A percentile compares a stretch with the other conserved stretches of the same genome.
These are phyloP conservation scores for Miscanthus lutarioriparius DNA, from an alignment of 176 grass and related monocot species.

Conservation along the genomic window DNA sequence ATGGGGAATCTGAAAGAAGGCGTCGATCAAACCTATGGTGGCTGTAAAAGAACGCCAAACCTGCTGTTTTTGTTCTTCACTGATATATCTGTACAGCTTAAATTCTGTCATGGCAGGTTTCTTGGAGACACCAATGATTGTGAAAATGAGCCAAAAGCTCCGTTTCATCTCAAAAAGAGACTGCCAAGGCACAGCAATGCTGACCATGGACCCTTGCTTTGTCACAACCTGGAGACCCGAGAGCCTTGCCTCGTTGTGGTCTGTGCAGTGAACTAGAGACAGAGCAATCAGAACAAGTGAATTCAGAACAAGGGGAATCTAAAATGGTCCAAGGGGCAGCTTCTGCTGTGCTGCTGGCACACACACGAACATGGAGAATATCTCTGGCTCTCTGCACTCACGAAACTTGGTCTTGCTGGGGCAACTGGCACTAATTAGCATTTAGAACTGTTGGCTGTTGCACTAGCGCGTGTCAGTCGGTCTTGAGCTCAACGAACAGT, in stretches of 20 bases:
- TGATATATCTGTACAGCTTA: not conserved
- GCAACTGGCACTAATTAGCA: not conserved
- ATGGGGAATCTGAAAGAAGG: not conserved
- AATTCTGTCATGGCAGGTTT: not conserved
- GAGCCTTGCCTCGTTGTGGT: not conserved
- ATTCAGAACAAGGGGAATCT: not conserved
- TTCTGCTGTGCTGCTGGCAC: not conserved
- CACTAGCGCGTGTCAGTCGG: not conserved
- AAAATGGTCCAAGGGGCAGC: not conserved
- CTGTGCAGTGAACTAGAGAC: not conserved
- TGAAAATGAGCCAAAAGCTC: not conserved
- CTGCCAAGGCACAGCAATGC: not conserved
- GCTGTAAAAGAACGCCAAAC: not conserved
- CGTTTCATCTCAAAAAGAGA: not conserved
- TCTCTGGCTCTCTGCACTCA: not conserved
- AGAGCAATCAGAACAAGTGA: not conserved
- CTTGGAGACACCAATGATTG: not conserved
- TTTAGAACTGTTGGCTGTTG: no score
- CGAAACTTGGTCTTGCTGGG: not conserved
- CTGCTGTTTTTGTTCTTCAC: not conserved
- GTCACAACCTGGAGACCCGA: not conserved
- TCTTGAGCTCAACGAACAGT: not conserved
- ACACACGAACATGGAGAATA: not conserved
- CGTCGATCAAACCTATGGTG: not conserved
- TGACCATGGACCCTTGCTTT: constrained; percentile 28